Conservation (phyloP, 2,329 filamentous ascomycete genomes). For the Xenosphaeropsis pyriputrescens region DNA sequence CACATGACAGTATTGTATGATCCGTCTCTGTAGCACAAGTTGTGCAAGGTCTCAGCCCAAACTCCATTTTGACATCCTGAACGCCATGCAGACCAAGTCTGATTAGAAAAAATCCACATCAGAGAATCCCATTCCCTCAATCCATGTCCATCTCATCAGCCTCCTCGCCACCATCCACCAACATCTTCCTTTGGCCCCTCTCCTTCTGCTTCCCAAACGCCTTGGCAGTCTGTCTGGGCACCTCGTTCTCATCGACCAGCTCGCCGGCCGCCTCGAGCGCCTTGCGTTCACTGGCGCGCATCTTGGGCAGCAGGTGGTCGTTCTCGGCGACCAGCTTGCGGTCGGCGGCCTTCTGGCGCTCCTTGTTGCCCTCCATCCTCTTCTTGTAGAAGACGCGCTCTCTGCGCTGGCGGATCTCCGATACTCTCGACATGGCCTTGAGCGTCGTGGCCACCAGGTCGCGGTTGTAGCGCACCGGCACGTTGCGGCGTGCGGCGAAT, state of each 20-base stretch:
- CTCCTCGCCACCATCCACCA: constrained; percentile 25
- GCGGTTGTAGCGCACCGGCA: constrained; percentile 90
- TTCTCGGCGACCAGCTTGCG: constrained; percentile 84
- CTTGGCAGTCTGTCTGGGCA: constrained; percentile 24
- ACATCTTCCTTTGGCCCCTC: constrained; percentile 18
- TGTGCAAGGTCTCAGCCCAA: not conserved
- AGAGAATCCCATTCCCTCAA: constrained; percentile 11
- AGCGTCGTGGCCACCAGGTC: constrained; percentile 78
- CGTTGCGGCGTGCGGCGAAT: constrained; percentile 85
- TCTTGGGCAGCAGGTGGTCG: constrained; percentile 74
- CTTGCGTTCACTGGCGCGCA: constrained; percentile 48
- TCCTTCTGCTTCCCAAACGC: constrained; percentile 24
- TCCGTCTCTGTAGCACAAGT: not conserved
- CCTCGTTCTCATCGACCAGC: constrained; percentile 29
- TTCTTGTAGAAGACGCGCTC: constrained; percentile 91
- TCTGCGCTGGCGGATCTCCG: constrained; percentile 68
- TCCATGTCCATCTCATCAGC: constrained; percentile 33
- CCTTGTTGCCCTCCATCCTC: constrained; percentile 82
- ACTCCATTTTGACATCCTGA: constrained; percentile 1
- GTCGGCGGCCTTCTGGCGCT: constrained; percentile 63
- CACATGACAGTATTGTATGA: not conserved
- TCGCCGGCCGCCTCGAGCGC: constrained; percentile 34
- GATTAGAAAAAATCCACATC: not conserved
- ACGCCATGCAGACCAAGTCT: constrained; percentile 4
- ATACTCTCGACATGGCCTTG: constrained; percentile 80